These are phyloP conservation scores for Phytophthora pseudosyringae DNA, from an alignment of 352 stramenopile species.

Conservation along the genomic window DNA sequence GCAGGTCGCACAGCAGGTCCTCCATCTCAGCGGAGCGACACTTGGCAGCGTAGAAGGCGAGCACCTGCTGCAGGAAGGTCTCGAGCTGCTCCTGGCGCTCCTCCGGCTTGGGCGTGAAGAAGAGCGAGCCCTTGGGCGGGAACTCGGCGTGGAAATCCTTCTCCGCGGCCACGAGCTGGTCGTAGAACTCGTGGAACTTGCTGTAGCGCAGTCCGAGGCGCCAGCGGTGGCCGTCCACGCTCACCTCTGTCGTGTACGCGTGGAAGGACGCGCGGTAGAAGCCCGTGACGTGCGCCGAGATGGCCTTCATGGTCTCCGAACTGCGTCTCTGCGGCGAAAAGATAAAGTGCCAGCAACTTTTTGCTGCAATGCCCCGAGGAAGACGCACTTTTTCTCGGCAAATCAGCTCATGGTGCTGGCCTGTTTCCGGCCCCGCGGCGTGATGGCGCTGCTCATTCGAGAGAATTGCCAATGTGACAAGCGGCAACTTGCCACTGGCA, in stretches of 20 bases:
- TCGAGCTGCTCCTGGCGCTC: conserved; percentile 68
- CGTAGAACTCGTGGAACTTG: conserved; percentile 67
- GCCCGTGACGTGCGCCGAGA: conserved; percentile 53
- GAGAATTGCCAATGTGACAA: neutral
- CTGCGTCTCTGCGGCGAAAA: conserved; percentile 19
- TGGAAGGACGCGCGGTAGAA: conserved; percentile 53
- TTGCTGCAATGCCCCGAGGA: conserved; percentile 14
- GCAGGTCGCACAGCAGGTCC: conserved; percentile 59
- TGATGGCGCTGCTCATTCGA: conserved; percentile 17
- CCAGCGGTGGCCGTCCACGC: conserved; percentile 45
- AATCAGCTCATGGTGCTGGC: conserved; percentile 20
- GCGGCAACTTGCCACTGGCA: no score
- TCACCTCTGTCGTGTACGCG: conserved; percentile 69
- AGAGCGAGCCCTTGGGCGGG: conserved; percentile 68
- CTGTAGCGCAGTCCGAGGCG: conserved; percentile 71
- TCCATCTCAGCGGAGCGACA: conserved; percentile 39
- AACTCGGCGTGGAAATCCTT: conserved; percentile 61
- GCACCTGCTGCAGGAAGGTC: conserved; percentile 59
- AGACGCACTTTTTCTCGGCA: conserved; percentile 22
- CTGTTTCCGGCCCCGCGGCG: neutral
- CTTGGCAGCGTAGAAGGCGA: conserved; percentile 47
- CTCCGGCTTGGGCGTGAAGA: conserved; percentile 65
- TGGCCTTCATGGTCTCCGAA: conserved; percentile 32
- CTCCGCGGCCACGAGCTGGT: conserved; percentile 48
- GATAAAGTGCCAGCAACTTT: conserved; percentile 33